Base-by-base conservation (phyloP, 1,284 basidiomycete genomes). In the Cryptococcus sp. region DNA sequence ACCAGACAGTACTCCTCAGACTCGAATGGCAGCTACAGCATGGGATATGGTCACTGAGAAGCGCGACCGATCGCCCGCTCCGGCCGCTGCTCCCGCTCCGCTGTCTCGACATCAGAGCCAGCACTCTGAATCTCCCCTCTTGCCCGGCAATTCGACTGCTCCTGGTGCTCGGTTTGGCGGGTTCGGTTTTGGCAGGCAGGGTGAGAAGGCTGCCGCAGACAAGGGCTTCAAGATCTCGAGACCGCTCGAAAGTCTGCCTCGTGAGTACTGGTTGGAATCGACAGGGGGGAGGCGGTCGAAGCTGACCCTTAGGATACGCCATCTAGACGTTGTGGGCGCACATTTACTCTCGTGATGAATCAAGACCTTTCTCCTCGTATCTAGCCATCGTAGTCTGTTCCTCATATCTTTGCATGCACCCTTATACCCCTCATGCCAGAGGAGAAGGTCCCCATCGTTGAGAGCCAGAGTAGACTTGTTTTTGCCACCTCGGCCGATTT, bases 151-250 rank as follows among this genome's bases (percentile, higher is more conserved):
- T 23, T 39, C 47, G 18, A 57, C 45, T 10, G 49, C 45, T 5
- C 64, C 63, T n/a, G 68, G 68, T 4, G 57, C 58, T 5, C 50
- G 56, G 37, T 71, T 71, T 45, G 67, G 68, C n/a, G 81, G 81
- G 1, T 80, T 80, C 63, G 86, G 87, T 2, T 90, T 88, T 53
- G 87, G 86, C 19, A 76, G 82, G 45, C 82, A 86, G 66, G 85
- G 79, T 12, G 83, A 86, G 74, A 85, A 83, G 71, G 76, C 75
- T n/a, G 85, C 84, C 9, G 80, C 76, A 6, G 66, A 81, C 35
- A 79, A 77, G 63, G 84, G 83, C 75, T 56, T 48, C 68, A 65
- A 63, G 50, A 69, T 69, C 44, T 64, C 59, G 41, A 47, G 52
- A 45, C 68, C 68, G 19, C 31, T 62, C 26, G 68, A 69, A 44